Evolutionary conservation across 768 basidiomycete species (phyloP), one percentile per base, ranked within the genome.

Genomic region (Infundibulicybe gibba): DNA sequence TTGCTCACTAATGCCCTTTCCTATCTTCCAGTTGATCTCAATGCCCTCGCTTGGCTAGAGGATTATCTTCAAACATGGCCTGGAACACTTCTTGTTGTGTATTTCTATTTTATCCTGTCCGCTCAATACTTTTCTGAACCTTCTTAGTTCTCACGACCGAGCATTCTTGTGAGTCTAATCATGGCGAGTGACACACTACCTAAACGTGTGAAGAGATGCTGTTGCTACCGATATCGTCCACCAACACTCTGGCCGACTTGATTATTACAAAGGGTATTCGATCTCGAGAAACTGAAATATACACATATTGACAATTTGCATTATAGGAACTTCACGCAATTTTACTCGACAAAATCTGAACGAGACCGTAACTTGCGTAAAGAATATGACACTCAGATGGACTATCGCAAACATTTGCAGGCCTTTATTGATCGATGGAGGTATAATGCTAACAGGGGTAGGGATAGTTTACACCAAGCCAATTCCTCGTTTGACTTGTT

Each of bases 211-310:
- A 43, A 90, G 87, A 45, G 95, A 98, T 64, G 88, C 90, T 13
- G 91, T 98, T 32, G 95, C 97, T 3, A 98, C 97, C 14, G 97
- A 99, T 63, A 97, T 99, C 54, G 80, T 97, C n/a, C 92, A 97
- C 63, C 93, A 91, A 64, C 94, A 97, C 63, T 93, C 87, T 0
- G 86, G 77, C 45, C 80, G 97, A 40, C 75, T 98, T 15, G 94
- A 98, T 63, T 98, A 98, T 70, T 98, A 94, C 74, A 97, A 97
- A 72, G 97, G 95, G 83, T 88, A 38, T n/a, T 25, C 8, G 25
- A 8, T 25, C 8, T 57, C 20, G 70, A 54, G n/a, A 33, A 5
- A 11, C 20, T 25, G 3, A 16, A 31, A 13, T 14, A 31, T 19
- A 6, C 13, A 20, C 40, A 2, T 44, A 21, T 43, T 51, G 21